Base-by-base conservation (phyloP, 2,329 filamentous ascomycete genomes). In the Hyphodiscus sp. region DNA sequence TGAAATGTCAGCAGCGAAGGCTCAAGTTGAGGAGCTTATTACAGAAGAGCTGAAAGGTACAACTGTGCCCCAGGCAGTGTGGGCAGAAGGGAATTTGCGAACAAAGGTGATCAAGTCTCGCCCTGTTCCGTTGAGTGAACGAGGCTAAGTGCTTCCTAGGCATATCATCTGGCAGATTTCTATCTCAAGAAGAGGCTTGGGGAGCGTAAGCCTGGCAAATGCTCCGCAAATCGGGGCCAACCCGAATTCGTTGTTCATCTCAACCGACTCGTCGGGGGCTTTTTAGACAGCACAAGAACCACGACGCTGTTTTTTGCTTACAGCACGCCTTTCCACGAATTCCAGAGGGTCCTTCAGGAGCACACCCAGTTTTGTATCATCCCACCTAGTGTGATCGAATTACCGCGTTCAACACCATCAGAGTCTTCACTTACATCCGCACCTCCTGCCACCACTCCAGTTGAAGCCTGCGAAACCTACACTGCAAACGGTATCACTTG, bases 321-420 rank as follows among this genome's bases (percentile, higher is more conserved):
- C 30, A 44, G 42, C 2, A 55, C 49, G 20, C 41, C 54, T 4
- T 62, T 62, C 41, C 8, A 16, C 7, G 19, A 16, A 8, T 58
- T 64, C 23, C 19, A 58, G 13, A 19, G 16, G 2, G 53, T 16
- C 4, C 57, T 64, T 38, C 61, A 58, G 46, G 55, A 57, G 20
- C 57, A 56, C 20, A 62, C 56, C 5, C 45, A 54, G 38, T 38
- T 51, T 15, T 57, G 47, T 20, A 46, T 44, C 1, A 62, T 62
- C 45, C 57, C 61, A 45, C 60, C 60, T 26, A 29, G 16, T 45
- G 45, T 8, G 20, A 49, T 13, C 20, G 48, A 50, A 33, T 29
- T 33, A 16, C 13, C 23, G 20, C 1, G 30, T 49, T 16, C 20
- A 33, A 29, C 18, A 42, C 19, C 11, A 20, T 18, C 29, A 41